A percentile compares a stretch with the other conserved stretches of the same genome.
phyloP scores from a whole-genome alignment of 2,329 filamentous ascomycete genomes.

The Colletotrichum costaricense region DNA sequence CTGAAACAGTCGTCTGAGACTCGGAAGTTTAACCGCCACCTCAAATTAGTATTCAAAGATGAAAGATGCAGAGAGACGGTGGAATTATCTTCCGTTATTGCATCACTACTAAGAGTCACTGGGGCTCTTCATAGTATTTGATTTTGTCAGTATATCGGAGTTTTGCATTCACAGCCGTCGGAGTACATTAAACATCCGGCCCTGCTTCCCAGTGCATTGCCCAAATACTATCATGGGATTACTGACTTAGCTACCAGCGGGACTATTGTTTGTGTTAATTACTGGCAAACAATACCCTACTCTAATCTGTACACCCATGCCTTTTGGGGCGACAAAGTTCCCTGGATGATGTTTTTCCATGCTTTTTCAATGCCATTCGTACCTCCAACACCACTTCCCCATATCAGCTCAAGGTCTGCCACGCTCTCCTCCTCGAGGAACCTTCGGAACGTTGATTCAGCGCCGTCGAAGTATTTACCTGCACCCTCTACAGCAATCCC shows the following conservation, averaged over 20 bases:
- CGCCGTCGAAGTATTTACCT: neutral
- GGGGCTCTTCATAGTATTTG: too few relatives aligned
- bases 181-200: too few relatives aligned
- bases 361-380: constrained; percentile 16
- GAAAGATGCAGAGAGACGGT: too few relatives aligned
- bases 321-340: constrained; percentile 8
- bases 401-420: constrained; percentile 10
- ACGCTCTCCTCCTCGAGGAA: constrained; percentile 8
- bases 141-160: too few relatives aligned
- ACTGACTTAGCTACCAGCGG: too few relatives aligned
- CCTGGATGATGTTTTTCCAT: constrained; percentile 20
- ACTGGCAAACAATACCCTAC: neutral
- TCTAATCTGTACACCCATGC: constrained; percentile 21
- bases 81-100: too few relatives aligned
- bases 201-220: too few relatives aligned
- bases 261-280: too few relatives aligned
- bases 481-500: constrained; percentile 14
- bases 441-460: constrained; percentile 17
- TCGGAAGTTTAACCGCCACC: neutral
- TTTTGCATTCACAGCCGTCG: too few relatives aligned
- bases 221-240: too few relatives aligned
- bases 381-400: constrained; percentile 26
- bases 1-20: constrained; percentile 23
- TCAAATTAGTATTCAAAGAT: too few relatives aligned
- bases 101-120: too few relatives aligned